Conservation (phyloP, 352 stramenopile species). For the Phytophthora hybrid region DNA sequence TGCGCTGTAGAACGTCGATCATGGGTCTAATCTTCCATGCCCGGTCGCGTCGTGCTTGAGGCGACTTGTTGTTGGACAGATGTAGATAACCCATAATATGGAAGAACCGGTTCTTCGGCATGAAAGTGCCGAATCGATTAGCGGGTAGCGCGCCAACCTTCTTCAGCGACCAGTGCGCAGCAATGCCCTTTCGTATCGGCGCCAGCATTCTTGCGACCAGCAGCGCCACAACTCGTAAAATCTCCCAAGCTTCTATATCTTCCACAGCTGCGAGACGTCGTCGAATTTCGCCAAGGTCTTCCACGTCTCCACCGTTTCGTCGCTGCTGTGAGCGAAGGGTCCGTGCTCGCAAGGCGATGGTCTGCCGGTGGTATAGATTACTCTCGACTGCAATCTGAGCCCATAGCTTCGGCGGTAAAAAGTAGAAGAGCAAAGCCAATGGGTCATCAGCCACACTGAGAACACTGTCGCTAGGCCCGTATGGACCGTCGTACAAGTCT, state of each 20-base stretch:
- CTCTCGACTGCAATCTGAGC: constrained; percentile 3
- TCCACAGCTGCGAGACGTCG: neutral
- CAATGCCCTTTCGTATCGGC: constrained; percentile 2
- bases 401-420: constrained; percentile 8
- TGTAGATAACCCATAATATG: constrained; percentile 26
- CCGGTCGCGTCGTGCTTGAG: neutral
- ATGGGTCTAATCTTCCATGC: constrained; percentile 24
- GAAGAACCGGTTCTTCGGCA: constrained; percentile 9
- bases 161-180: constrained; percentile 7
- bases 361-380: constrained; percentile 6
- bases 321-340: neutral
- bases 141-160: neutral
- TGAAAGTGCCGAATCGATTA: constrained; percentile 5
- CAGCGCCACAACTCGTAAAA: neutral
- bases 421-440: constrained; percentile 12
- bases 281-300: constrained; percentile 2
- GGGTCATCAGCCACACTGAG: constrained; percentile 2
- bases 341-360: neutral
- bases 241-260: constrained; percentile 5
- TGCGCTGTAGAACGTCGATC: constrained; percentile 9
- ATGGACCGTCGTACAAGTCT: constrained; percentile 3
- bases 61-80: constrained; percentile 19
- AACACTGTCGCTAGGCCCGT: neutral
- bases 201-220: constrained; percentile 11
- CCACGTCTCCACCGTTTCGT: neutral